Evolutionary conservation across 331 rosid genomes (phyloP), one percentile per base, ranked within the genome.

Genomic region (Prunus yedoensis): DNA sequence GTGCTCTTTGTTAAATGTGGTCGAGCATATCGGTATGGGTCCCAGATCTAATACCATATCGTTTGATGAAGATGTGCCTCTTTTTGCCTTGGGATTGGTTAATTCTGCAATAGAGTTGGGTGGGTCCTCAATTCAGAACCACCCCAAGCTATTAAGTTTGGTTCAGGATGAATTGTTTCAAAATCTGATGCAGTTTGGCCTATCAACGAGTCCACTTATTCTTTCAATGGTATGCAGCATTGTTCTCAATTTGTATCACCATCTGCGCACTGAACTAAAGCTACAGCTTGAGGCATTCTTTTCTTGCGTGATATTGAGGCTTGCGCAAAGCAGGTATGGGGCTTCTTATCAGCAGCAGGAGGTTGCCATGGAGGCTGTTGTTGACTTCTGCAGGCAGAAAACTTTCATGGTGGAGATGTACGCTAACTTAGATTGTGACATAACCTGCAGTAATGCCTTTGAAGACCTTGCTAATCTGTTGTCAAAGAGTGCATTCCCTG

Each of bases 401-500:
- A 84, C 91, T 57, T 95, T 92, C 80, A 92, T 90, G 96, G 92
- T 90, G 73, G 99, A 95, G 79, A 92, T 90, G 97, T 95, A 86
- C 67, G 96, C 96, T 47, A 95, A 95, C 89, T 92, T 92, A 72
- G 99, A 95, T 79, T 90, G 99, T 79, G 99, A 95, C 88, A 79
- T 92, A 23, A 95, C 97, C 50, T 89, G 97, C 86, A 88, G 88
- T 75, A 90, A 95, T 83, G 81, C 90, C 85, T 95, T 90, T 79
- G 99, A 95, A 88, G 97, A 90, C 60, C 85, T 95, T 81, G 91
- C 93, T 73, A 92, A 90, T 87, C 89, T 95, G 74, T 84, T 95
- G 81, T 95, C 99, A 51, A 95, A 89, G 85, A 95, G 97, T 90
- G 97, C 97, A 71, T 95, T 92, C 76, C 97, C 99, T 73, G 98